These are phyloP conservation scores for Fusarium sp. DNA, from an alignment of 2,329 filamentous ascomycete species.

Conservation along the genomic window DNA sequence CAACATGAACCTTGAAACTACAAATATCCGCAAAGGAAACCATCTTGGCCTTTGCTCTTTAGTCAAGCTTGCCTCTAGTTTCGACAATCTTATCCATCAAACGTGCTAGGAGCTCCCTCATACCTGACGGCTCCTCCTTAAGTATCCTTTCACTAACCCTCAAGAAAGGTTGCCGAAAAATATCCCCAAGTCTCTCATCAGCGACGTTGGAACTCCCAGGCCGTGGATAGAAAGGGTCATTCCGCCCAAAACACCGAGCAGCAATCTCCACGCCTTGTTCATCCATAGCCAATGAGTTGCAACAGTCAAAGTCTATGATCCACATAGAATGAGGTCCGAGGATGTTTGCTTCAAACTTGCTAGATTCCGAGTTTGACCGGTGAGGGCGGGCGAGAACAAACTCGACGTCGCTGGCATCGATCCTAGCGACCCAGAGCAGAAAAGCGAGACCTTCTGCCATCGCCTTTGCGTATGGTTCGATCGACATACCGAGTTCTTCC, in stretches of 20 bases:
- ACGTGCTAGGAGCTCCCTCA: not conserved
- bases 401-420: conserved; percentile 67
- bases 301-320: conserved; percentile 63
- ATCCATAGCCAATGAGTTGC: too few relatives aligned
- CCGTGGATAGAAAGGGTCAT: conserved; percentile 65
- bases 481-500: conserved; percentile 53
- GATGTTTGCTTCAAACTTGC: not conserved
- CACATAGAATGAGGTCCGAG: conserved; percentile 55
- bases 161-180: conserved; percentile 32
- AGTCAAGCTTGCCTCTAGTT: not conserved
- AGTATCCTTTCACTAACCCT: not conserved
- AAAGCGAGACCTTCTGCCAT: conserved; percentile 65
- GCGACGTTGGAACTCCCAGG: conserved; percentile 39
- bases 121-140: not conserved
- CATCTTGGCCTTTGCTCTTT: not conserved
- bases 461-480: conserved; percentile 50
- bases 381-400: conserved; percentile 61
- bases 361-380: not conserved
- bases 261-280: conserved; percentile 57
- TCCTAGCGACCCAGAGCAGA: conserved; percentile 59
- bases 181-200: conserved; percentile 39
- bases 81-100: conserved; percentile 9
- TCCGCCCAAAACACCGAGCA: conserved; percentile 58
- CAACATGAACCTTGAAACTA: not conserved
- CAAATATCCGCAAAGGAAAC: not conserved